phyloP scores from a whole-genome alignment of 129 eudicot species.

The Flaveria linearis region DNA sequence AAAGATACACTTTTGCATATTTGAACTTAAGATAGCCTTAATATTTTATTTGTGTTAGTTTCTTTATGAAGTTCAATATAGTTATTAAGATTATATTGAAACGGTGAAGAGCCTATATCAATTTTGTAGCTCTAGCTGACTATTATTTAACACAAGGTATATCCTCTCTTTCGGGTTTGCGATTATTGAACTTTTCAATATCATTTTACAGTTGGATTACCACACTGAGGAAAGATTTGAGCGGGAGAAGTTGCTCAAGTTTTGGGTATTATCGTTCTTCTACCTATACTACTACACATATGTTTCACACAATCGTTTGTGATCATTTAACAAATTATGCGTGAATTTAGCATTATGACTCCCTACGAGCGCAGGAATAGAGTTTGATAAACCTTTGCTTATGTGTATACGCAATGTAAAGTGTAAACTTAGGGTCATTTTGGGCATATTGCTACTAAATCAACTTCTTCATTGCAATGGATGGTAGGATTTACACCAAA shows the following conservation, averaged over 20 bases:
- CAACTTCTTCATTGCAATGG: no score
- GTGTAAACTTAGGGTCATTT: neutral
- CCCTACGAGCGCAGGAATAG: no score
- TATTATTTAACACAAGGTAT: constrained; percentile 3
- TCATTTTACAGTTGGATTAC: constrained; percentile 67
- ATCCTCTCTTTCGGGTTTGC: constrained; percentile 7
- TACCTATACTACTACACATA: constrained; percentile 16
- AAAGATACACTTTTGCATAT: neutral
- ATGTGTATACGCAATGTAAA: no score
- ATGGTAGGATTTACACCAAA: neutral
- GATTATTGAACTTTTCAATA: neutral
- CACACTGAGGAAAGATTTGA: constrained; percentile 94
- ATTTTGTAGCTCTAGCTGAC: no score
- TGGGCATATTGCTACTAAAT: constrained; percentile 9
- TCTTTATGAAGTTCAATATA: neutral
- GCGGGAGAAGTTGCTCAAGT: constrained; percentile 96
- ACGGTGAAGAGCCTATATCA: no score
- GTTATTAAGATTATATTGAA: neutral
- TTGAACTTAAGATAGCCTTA: neutral
- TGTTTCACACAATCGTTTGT: neutral
- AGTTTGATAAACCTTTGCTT: no score
- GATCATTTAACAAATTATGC: neutral
- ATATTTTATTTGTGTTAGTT: neutral
- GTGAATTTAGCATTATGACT: no score
- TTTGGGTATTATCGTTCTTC: constrained; percentile 62